Evolutionary conservation across 192 early-diverging fungal species (phyloP).

Genomic region (Backusella circina): DNA sequence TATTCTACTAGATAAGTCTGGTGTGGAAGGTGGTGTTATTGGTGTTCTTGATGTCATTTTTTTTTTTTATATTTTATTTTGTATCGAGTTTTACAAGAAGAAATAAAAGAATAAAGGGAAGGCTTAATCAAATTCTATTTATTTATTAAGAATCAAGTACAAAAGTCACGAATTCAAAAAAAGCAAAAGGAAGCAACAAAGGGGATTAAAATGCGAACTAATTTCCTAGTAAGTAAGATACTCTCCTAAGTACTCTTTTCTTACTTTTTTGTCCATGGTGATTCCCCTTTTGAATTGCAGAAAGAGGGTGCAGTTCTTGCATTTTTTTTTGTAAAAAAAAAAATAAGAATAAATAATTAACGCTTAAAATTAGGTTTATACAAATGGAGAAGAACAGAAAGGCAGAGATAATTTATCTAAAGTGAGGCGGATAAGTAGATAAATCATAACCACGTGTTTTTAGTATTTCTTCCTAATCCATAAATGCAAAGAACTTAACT

Average conservation of each 20-base stretch:
- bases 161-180: constrained; percentile 1
- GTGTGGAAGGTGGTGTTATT: constrained; percentile 7
- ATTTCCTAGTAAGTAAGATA: background rate
- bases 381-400: background rate
- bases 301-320: background rate
- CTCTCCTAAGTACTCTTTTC: background rate
- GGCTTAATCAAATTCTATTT: background rate
- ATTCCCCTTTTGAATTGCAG: background rate
- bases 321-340: background rate
- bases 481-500: background rate
- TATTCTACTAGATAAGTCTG: background rate
- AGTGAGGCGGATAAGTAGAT: too few relatives aligned
- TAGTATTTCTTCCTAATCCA: background rate
- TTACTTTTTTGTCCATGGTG: background rate
- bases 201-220: background rate
- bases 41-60: background rate
- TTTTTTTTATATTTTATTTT: background rate
- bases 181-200: background rate
- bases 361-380: background rate
- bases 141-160: background rate
- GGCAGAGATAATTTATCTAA: background rate
- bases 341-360: background rate
- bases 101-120: background rate
- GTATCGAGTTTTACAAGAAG: background rate
- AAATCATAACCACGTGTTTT: background rate